phyloP scores from a whole-genome alignment of 1,284 basidiomycete genomes.

The Cryptococcus jaspeensis region DNA sequence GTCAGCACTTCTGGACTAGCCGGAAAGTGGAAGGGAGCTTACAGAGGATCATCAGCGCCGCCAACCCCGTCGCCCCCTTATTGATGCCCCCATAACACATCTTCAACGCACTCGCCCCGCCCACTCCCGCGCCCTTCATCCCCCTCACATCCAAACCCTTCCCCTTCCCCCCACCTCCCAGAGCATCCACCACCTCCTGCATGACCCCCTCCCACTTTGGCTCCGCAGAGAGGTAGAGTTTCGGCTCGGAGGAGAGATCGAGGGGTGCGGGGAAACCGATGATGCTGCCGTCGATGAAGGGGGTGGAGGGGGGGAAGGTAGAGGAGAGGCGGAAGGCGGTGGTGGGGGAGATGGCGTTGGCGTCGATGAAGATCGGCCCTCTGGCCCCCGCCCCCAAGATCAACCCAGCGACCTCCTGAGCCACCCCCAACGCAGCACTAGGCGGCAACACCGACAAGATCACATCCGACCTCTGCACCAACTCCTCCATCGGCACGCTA shows the following conservation, averaged over 20 bases:
- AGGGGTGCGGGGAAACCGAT: slow-evolving; percentile 16
- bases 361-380: slow-evolving; percentile 18
- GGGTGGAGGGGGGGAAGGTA: slow-evolving; percentile 1
- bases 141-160: slow-evolving; percentile 7
- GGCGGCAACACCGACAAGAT: slow-evolving; percentile 25
- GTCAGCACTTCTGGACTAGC: background rate
- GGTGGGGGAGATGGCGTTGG: slow-evolving; percentile 21
- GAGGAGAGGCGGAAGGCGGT: slow-evolving; percentile 7
- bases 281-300: slow-evolving; percentile 20
- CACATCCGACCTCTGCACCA: slow-evolving; percentile 12
- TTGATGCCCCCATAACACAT: slow-evolving; percentile 24
- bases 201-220: slow-evolving; percentile 2
- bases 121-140: slow-evolving; percentile 16
- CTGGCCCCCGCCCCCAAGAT: background rate
- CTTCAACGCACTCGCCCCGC: slow-evolving; percentile 24
- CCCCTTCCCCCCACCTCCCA: slow-evolving; percentile 8
- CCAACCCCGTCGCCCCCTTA: slow-evolving; percentile 19
- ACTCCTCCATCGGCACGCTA: slow-evolving; percentile 7
- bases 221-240: slow-evolving; percentile 15
- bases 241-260: slow-evolving; percentile 6
- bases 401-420: slow-evolving; percentile 2
- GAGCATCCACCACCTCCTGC: background rate
- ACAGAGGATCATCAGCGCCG: slow-evolving; percentile 15
- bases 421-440: slow-evolving; percentile 14
- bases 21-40: background rate